Evolutionary conservation across 495 filamentous ascomycete genomes (phyloP), one percentile per base, ranked within the genome.

Genomic region (Penicillium verhagenii): DNA sequence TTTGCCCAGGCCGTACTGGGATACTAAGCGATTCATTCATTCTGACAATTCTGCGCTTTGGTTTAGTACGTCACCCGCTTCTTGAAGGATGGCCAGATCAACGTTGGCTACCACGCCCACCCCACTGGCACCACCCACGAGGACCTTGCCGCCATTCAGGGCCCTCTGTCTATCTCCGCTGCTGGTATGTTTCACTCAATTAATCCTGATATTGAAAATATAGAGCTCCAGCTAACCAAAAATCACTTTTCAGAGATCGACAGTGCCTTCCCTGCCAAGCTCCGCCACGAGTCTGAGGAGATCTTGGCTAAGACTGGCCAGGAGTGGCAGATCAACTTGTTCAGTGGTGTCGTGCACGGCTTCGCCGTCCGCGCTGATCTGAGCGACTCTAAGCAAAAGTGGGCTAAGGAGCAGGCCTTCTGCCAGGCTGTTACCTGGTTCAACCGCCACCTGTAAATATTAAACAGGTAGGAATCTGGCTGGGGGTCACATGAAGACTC

Each of bases 401-500:
- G 79, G 56, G 87, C 89, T 45, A 92, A 92, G 80, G 89, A 96
- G 76, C 83, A 87, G 74, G 91, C 91, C 23, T 94, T 94, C 65
- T 64, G 79, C 50, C 90, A 95, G 76, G 90, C 90, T 49, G 77
- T 92, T 42, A 64, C 69, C 43, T 96, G 91, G 91, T 94, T 95
- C 63, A 79, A 88, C 57, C 70, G 80, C 66, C 72, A 76, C 64
- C 52, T 84, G 54, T 82, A 80, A 68, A 69, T 26, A 18, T 10
- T 24, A 38, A 10, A 21, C 19, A 31, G 6, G 18, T 16, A 20
- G 5, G 16, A 19, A 4, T 9, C n/a, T 46, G 43, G 16, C 28
- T n/a, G 29, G 6, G 3, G 5, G 29, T 33, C 14, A 33, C 6
- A 33, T n/a, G n/a, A 11, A 33, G 29, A 14, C 33, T 5, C 14